Base-by-base conservation (phyloP, 2,329 filamentous ascomycete species). In the Colletotrichum tabaci region DNA sequence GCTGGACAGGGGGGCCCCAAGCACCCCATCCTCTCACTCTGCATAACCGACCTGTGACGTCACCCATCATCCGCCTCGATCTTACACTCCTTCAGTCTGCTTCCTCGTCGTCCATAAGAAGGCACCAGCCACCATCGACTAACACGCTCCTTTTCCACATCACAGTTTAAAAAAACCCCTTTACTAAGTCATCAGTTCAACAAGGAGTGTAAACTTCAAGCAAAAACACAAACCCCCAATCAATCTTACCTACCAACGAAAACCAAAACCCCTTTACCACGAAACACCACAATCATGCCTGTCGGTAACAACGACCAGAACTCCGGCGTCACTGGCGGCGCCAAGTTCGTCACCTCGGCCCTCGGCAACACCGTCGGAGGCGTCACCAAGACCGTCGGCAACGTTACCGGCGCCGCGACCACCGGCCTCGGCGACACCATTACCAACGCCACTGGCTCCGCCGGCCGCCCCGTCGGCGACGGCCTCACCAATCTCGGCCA, bases 391-490 rank as follows among this genome's bases (percentile, higher is more conserved):
- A 85, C 83, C 8, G 80, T 82, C 42, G 84, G 84, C 18, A 79
- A 80, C 60, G 78, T 85, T 42, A 82, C 81, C 12, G 83, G 88
- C 61, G 88, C 88, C 0, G 87, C 87, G 1, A 85, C 86, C n/a
- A 84, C 87, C 13, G 89, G 89, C 7, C 58, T 91, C 2, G 88
- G 88, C 47, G 83, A 89, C 77, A 90, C 88, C 3, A 82, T 90
- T 73, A 87, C 79, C 12, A 82, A 83, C 64, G 85, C 85, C 4
- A 87, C 88, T 0, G 89, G 89, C 15, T 85, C 84, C n/a, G 78
- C 84, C 12, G 88, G 87, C 18, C 84, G 84, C 67, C 87, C 88
- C 1, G 76, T 91, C 1, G 89, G 89, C 9, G 86, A 91, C 74
- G 88, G 84, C 2, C 67, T 91, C 15, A 83, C 84, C 9, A 87